These are phyloP conservation scores for Pseudocercospora macadamiae DNA, from an alignment of 2,329 filamentous ascomycete genomes.

Conservation along the genomic window DNA sequence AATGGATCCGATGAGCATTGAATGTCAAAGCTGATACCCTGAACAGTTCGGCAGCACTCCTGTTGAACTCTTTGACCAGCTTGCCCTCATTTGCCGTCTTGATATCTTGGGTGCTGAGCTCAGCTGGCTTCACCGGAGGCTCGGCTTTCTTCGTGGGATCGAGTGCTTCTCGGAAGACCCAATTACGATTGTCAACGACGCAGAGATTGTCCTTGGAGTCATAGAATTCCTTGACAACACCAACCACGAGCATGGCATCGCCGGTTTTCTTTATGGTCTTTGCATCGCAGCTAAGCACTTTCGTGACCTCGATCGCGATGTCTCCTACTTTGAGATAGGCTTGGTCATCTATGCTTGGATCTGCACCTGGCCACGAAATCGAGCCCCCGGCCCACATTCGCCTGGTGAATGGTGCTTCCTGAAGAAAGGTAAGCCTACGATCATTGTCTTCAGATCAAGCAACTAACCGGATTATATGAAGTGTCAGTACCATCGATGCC, in stretches of 20 bases:
- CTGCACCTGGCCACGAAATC: conserved; percentile 15
- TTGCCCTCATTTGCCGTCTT: conserved; percentile 7
- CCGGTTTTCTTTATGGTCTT: conserved; percentile 21
- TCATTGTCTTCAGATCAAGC: not conserved
- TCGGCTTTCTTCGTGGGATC: conserved; percentile 14
- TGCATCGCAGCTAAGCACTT: conserved; percentile 13
- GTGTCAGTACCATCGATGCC: conserved; percentile 24
- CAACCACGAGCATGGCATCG: conserved; percentile 18
- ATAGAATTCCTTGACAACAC: conserved; percentile 19
- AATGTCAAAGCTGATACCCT: conserved; percentile 20
- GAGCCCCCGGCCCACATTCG: conserved; percentile 24
- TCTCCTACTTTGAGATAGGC: conserved; percentile 15
- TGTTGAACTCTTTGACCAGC: conserved; percentile 7
- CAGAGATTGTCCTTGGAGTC: conserved; percentile 11
- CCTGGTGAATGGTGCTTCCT: conserved; percentile 21
- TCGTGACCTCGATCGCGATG: conserved; percentile 17
- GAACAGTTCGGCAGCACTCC: conserved; percentile 12
- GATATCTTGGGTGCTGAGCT: not conserved
- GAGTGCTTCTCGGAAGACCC: conserved; percentile 21
- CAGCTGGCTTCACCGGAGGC: conserved; percentile 12
- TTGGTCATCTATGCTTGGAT: not conserved
- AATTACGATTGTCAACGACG: conserved; percentile 18
- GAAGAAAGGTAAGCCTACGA: not conserved
- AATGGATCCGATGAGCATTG: conserved; percentile 24
- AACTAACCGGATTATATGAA: conserved; percentile 19